Base-by-base conservation (phyloP, 805 yeast species). In the Yamadazyma scolyti region DNA sequence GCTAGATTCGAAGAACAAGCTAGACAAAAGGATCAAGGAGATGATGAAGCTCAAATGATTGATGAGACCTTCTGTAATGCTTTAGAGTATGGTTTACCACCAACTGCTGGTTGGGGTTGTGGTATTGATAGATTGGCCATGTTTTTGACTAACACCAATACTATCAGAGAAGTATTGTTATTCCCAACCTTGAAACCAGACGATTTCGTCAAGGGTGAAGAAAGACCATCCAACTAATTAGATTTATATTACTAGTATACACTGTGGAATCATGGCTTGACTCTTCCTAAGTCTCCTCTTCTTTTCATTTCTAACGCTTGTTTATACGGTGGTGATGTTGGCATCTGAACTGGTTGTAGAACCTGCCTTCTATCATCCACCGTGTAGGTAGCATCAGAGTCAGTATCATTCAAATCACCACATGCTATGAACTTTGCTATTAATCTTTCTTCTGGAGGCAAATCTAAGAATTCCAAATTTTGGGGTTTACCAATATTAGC, bases 41-140 rank as follows among this genome's bases (percentile, higher is more conserved):
- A 90, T 58, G 98, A 90, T 56, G 98, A 93, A 71, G 98, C 96
- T 41, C 97, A 90, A 73, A 58, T 88, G 63, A 75, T 93, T 44
- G 98, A 90, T 62, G 98, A 90, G 71, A 82, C 85, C 44, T 90
- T 90, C 89, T 83, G 95, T 73, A 85, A 89, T 52, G 97, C 98
- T 47, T 77, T 90, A 54, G 98, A 90, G 71, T 90, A 87, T 64
- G 98, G 97, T 66, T 76, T 90, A 54, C 98, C 98, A 39, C 98
- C 98, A 53, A 93, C 97, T 50, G 97, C 95, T 63, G 98, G 98
- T 49, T 90, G 97, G 97, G 98, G 98, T 51, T 82, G 95, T 69
- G 98, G 98, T 76, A 89, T 90, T 48, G 98, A 90, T 68, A 83
- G 98, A 74, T 61, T 90, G 56, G 88, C 96, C 56, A 90, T 90